Base-by-base conservation (phyloP, 2,329 filamentous ascomycete species). In the Sarocladium kiliense region DNA sequence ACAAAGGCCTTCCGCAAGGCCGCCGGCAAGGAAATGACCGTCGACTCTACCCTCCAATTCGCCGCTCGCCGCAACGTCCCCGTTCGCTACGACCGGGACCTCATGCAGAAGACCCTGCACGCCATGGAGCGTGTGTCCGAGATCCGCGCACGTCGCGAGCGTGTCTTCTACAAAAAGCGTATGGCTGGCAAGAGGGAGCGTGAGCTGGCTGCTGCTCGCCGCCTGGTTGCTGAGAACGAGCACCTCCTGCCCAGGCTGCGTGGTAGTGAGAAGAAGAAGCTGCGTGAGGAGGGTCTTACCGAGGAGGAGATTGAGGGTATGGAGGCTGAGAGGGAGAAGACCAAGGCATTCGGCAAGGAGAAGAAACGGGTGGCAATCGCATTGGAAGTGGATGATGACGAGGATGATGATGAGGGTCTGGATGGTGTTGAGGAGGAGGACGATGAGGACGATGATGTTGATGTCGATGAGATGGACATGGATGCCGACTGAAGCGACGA, bases 41-140 rank as follows among this genome's bases (percentile, higher is more conserved):
- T 97, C 73, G 94, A 99, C 80, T 88, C 85, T 66, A 96, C 93
- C 30, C 86, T 99, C 58, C 88, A 91, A 68, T 96, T 97, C 75
- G 88, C 90, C 59, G 89, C 91, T 63, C 88, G 91, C 68, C 89
- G 94, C 78, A 97, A 99, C 79, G 84, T 95, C 30, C 94, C 94
- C 62, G 85, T 95, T 59, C 90, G 93, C 69, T 99, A 99, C 84
- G 90, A 97, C 82, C 87, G 94, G 72, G 90, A 96, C 64, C 84
- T 96, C 61, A 85, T 96, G 60, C 81, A 83, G 64, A 91, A 88
- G 67, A 97, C 94, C 16, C 80, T 97, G 72, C 85, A 88, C 69
- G 93, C 92, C 62, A 99, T 99, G 91, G 81, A 90, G 74, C 84
- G 93, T 60, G 87, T 97, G 64, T 79, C 83, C 65, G 92, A 97